Percentiles rank a stretch among this genome's conserved stretches.
Conservation (phyloP, 495 filamentous ascomycete genomes). For the Lepraria neglecta region DNA sequence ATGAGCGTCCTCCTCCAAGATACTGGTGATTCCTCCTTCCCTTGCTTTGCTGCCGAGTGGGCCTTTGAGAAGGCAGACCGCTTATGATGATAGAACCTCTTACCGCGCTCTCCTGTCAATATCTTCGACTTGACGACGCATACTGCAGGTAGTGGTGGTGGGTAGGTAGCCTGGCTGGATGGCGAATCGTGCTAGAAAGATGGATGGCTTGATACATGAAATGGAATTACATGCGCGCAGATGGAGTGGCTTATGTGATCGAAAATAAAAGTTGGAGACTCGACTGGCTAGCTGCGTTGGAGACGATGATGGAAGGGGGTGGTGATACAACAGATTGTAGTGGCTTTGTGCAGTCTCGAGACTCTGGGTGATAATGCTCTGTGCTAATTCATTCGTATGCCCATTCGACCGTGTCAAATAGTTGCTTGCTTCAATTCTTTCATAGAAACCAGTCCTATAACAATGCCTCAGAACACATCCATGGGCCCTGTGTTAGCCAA, state of each 20-base stretch:
- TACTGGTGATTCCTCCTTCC: slow-evolving; percentile 31
- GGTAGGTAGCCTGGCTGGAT: neutral
- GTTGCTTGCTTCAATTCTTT: slow-evolving; percentile 2
- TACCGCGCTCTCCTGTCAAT: slow-evolving; percentile 8
- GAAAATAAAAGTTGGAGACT: too few species aligned
- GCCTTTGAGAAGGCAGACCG: slow-evolving; percentile 15
- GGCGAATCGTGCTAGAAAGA: neutral
- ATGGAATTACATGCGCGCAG: too few species aligned
- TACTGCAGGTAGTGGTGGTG: neutral
- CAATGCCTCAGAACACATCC: neutral
- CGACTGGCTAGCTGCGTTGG: too few species aligned
- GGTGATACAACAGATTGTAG: neutral
- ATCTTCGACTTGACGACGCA: slow-evolving; percentile 4
- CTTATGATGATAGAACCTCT: slow-evolving; percentile 22
- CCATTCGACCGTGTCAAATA: neutral
- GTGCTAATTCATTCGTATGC: neutral
- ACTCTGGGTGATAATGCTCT: neutral
- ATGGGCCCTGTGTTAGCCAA: too few species aligned
- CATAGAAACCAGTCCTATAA: neutral
- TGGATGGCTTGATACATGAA: neutral
- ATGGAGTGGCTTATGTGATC: too few species aligned
- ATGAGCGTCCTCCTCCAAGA: slow-evolving; percentile 25
- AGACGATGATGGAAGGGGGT: too few species aligned
- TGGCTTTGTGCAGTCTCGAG: neutral
- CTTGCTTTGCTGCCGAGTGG: slow-evolving; percentile 9